phyloP scores from a whole-genome alignment of 345 rosid genomes.

The Anacardium occidentale region DNA sequence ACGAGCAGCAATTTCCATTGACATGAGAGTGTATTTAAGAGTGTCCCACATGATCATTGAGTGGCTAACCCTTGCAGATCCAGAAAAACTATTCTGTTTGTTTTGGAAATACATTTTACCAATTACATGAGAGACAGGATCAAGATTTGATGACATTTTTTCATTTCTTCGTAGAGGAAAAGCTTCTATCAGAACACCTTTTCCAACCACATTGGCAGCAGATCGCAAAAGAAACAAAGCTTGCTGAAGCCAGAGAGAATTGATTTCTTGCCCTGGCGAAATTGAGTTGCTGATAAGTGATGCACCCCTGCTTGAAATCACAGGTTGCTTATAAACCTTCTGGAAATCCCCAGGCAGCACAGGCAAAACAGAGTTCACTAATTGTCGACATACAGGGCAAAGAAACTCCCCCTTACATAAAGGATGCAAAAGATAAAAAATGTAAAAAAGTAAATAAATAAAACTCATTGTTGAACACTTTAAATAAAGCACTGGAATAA shows the following conservation, averaged over 20 bases:
- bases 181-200: conserved; percentile 41
- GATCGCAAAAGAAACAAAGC: conserved; percentile 63
- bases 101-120: conserved; percentile 52
- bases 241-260: conserved; percentile 47
- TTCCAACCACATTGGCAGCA: conserved; percentile 56
- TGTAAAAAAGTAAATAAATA: conserved; percentile 1
- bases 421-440: conserved; percentile 14
- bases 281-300: conserved; percentile 18
- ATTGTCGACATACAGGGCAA: conserved; percentile 91
- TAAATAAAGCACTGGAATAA: background rate
- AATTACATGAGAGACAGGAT: conserved; percentile 46
- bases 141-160: conserved; percentile 46
- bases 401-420: conserved; percentile 86
- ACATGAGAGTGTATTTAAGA: conserved; percentile 78
- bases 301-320: conserved; percentile 30
- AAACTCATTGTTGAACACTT: background rate
- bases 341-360: conserved; percentile 47
- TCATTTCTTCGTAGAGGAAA: conserved; percentile 43
- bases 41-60: conserved; percentile 86
- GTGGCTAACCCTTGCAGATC: conserved; percentile 44
- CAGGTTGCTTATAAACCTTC: conserved; percentile 48
- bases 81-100: conserved; percentile 38
- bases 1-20: conserved; percentile 81
- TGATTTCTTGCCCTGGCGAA: conserved; percentile 28
- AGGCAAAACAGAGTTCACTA: conserved; percentile 83